Evolutionary conservation across 306 rosid genomes (phyloP).

Genomic region (Cyclanthera cordifolia): DNA sequence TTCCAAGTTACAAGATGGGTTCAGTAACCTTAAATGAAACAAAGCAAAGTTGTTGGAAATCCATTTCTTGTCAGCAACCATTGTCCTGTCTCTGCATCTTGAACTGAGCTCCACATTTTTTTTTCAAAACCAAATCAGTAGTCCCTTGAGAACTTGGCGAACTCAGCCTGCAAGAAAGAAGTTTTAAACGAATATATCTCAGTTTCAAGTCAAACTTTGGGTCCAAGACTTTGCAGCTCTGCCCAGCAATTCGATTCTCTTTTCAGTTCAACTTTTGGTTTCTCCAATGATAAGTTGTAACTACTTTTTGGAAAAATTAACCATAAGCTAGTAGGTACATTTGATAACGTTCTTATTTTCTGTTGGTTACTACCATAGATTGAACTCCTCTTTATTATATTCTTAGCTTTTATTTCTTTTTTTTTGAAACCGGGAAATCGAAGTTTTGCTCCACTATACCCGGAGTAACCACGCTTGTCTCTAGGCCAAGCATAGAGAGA

Average conservation of each 20-base stretch:
- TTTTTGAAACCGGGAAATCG: no score
- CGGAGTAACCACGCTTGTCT: no score
- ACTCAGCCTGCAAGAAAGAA: constrained; percentile 44
- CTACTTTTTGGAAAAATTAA: no score
- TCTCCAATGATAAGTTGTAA: neutral
- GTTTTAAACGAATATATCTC: neutral
- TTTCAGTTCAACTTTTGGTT: neutral
- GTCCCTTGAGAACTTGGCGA: constrained; percentile 54
- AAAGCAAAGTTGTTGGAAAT: neutral
- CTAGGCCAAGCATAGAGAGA: no score
- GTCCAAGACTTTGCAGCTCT: neutral
- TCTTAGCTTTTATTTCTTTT: no score
- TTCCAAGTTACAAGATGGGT: neutral
- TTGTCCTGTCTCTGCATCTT: neutral
- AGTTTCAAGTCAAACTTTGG: neutral
- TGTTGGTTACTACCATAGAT: no score
- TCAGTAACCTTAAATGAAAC: neutral
- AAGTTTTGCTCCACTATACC: no score
- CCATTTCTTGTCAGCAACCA: neutral
- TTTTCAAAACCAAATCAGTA: constrained; percentile 19
- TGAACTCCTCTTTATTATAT: no score
- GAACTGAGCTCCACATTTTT: neutral
- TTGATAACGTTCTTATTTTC: no score
- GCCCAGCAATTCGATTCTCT: neutral
- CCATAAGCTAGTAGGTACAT: no score